Evolutionary conservation across 2,329 filamentous ascomycete species (phyloP), one percentile per base, ranked within the genome.

Genomic region (Cladorrhinum sp.): DNA sequence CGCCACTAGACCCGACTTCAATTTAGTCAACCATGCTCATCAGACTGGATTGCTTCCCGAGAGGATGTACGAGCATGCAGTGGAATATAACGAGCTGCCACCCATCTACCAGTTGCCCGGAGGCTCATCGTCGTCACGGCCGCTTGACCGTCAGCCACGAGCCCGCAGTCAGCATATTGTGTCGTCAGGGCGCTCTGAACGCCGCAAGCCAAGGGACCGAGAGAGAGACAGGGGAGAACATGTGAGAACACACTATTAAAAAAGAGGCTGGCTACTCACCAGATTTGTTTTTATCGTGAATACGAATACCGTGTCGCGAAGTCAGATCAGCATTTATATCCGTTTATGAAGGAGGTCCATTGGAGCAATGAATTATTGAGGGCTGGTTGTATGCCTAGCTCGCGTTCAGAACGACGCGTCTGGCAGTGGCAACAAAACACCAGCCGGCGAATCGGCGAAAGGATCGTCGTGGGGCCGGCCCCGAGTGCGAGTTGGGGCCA

Each of bases 1-100:
- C 0, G 18, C 74, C 3, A 71, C 72, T 54, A 70, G 76, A 1
- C 76, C 73, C 2, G 81, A 83, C 58, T 77, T 75, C 51, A 64
- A 61, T 27, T 66, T 81, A 23, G 63, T 81, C 16, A 61, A 75
- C 6, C 75, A 82, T 64, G 45, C 80, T 55, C 29, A 64, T 16
- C 16, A 63, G 0, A 51, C 69, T 1, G 50, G 64, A 0, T 38
- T 76, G 22, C 71, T 82, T 20, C 50, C 57, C 2, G 48, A 67
- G 0, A 59, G 66, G 0, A 59, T 57, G 23, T 76, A 60, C 52
- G 2, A 41, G 8, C 8, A 20, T 8, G 58, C 61, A 13, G 64
- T 59, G 59, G 8, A 3, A 20, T 68, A 62, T 18, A 52, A 56
- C 24, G 67, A 69, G 55, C 29, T 65, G 2, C 67, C 67, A 3